Conservation (phyloP, 129 eudicot species). For the Lonicera japonica region DNA sequence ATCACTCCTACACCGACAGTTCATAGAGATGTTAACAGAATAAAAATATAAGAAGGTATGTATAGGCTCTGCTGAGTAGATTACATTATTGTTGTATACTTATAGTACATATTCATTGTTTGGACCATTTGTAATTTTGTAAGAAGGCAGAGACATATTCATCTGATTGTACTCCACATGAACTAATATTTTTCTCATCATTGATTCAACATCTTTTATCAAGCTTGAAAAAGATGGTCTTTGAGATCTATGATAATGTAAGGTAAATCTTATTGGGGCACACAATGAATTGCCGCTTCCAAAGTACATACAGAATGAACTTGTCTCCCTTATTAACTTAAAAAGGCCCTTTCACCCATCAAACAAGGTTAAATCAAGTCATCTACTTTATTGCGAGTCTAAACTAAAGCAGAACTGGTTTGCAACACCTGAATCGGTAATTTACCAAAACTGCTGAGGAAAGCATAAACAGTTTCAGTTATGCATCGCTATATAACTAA, state of each 20-base stretch:
- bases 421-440: background rate
- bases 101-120: background rate
- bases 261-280: too few species aligned
- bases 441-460: background rate
- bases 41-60: constrained; percentile 1
- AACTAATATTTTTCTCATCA: background rate
- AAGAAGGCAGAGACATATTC: too few species aligned
- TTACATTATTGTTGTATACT: background rate
- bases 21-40: constrained; percentile 6
- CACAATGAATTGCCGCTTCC: too few species aligned
- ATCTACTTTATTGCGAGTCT: background rate
- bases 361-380: background rate
- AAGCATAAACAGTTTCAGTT: background rate
- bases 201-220: background rate
- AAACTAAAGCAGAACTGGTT: background rate
- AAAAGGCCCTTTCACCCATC: background rate
- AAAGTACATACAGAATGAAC: too few species aligned
- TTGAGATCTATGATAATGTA: too few species aligned
- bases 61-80: background rate
- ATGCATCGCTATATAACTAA: background rate
- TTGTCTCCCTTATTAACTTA: background rate
- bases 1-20: constrained; percentile 73
- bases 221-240: too few species aligned
- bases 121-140: background rate
- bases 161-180: background rate